A percentile compares a stretch with the other conserved stretches of the same genome.
Evolutionary conservation across 148 eudicot genomes (phyloP).

Genomic region (Arbutus unedo): DNA sequence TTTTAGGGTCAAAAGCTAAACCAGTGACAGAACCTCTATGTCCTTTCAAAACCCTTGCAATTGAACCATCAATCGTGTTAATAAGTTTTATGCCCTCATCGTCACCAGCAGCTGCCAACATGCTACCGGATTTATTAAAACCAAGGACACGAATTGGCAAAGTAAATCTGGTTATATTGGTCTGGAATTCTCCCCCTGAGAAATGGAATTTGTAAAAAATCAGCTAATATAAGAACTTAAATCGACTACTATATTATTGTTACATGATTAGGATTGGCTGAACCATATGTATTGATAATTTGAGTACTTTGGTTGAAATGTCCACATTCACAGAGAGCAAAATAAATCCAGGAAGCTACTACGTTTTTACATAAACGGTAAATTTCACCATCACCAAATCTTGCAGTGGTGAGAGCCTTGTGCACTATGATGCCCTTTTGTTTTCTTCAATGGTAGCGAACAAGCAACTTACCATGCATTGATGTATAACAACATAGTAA

Average conservation of each 20-base stretch:
- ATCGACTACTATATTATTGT: not conserved
- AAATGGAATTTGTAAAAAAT: not conserved
- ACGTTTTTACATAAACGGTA: not conserved
- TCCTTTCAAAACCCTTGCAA: conserved; percentile 90
- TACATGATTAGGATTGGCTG: not conserved
- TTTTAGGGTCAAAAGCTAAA: conserved; percentile 89
- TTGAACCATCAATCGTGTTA: conserved; percentile 93
- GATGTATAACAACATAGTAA: not conserved
- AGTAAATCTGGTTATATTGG: conserved; percentile 93
- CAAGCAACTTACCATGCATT: not conserved
- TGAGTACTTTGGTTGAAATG: not conserved
- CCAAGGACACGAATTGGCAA: conserved; percentile 83
- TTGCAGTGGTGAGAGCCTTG: not conserved
- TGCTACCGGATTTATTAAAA: conserved; percentile 85
- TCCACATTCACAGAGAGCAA: not conserved
- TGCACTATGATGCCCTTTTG: not conserved
- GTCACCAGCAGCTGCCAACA: conserved; percentile 98
- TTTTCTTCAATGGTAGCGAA: not conserved
- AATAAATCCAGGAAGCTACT: not conserved
- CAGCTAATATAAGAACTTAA: not conserved
- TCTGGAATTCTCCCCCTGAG: conserved; percentile 91
- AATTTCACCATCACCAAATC: not conserved
- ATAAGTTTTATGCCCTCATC: conserved; percentile 97
- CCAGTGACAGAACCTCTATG: conserved; percentile 80
- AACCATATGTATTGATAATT: conserved; percentile 12